Conservation (phyloP, 306 rosid genomes). For the Cucurbita ficifolia region DNA sequence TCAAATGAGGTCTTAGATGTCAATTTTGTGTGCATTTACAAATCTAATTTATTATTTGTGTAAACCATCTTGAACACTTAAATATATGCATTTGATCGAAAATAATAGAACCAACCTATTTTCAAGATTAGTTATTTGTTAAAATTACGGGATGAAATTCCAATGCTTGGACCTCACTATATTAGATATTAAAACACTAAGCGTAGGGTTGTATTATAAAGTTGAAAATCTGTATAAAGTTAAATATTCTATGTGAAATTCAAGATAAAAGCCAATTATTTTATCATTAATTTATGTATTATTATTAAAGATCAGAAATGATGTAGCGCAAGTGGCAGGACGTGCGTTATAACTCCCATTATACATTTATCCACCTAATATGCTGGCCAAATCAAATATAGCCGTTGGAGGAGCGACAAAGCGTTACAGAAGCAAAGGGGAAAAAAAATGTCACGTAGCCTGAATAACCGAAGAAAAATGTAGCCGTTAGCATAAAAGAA, state of each 20-base stretch:
- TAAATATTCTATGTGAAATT: no score
- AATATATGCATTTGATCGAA: no score
- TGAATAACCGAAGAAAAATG: not conserved
- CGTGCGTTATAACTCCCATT: not conserved
- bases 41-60: no score
- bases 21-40: no score
- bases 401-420: slow-evolving; percentile 46
- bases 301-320: not conserved
- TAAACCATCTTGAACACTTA: no score
- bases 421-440: slow-evolving; percentile 27
- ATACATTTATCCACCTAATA: not conserved
- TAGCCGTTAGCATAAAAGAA: slow-evolving; percentile 1
- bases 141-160: not conserved
- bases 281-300: not conserved
- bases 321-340: not conserved
- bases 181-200: not conserved
- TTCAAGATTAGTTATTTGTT: no score
- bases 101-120: no score
- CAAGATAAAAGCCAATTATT: not conserved
- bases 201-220: not conserved
- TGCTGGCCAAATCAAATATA: slow-evolving; percentile 17
- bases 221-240: not conserved
- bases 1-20: no score
- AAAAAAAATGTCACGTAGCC: not conserved
- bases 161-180: not conserved